Percentiles rank a stretch among this genome's conserved stretches.
These are phyloP conservation scores for Cladophialophora carrionii DNA, from an alignment of 2,329 filamentous ascomycete species.

Conservation along the genomic window DNA sequence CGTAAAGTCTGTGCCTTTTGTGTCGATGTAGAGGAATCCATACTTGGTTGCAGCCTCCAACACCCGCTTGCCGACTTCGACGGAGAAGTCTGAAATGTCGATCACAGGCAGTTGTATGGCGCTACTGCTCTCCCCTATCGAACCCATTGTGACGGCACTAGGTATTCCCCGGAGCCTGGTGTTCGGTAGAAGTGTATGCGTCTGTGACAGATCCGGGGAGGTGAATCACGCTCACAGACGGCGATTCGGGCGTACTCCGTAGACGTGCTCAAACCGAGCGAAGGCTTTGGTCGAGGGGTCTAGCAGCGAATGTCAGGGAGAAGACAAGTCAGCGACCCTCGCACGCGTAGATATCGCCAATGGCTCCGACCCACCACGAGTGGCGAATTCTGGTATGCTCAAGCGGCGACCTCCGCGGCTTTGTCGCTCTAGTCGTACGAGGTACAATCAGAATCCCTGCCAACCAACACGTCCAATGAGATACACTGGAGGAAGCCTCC, in stretches of 20 bases:
- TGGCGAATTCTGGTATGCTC: neutral
- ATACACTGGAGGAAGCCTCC: neutral
- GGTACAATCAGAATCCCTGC: neutral
- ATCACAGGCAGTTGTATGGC: conserved; percentile 71
- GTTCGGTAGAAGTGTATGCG: neutral
- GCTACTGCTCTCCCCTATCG: neutral
- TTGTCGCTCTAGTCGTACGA: neutral
- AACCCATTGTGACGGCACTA: conserved; percentile 9
- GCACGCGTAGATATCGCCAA: neutral
- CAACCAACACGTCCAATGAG: neutral
- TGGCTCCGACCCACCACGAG: neutral
- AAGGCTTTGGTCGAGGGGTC: neutral
- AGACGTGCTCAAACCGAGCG: neutral
- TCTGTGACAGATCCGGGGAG: neutral
- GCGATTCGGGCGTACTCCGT: too few relatives aligned
- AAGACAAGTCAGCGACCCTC: neutral
- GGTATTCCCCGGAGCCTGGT: neutral
- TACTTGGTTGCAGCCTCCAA: conserved; percentile 79
- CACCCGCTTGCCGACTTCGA: conserved; percentile 66
- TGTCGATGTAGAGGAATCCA: conserved; percentile 89
- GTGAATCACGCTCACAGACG: neutral
- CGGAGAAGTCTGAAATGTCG: conserved; percentile 68
- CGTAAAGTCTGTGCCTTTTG: conserved; percentile 70
- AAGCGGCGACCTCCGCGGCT: neutral
- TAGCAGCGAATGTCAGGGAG: neutral